A percentile compares a stretch with the other conserved stretches of the same genome.
phyloP scores from a whole-genome alignment of 192 early-diverging fungal genomes.

The Piromyces finnis region DNA sequence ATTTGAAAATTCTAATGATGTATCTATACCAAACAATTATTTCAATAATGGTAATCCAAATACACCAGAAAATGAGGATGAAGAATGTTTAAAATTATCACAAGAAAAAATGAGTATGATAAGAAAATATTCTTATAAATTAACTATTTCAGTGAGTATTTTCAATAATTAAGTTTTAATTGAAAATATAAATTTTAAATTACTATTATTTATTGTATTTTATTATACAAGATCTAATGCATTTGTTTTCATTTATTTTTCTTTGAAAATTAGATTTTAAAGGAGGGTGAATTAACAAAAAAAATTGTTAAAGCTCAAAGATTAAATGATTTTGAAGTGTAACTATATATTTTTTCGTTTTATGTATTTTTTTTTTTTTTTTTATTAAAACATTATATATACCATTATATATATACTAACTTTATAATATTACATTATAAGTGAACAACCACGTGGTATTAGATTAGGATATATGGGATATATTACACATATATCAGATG shows the following conservation, averaged over 20 bases:
- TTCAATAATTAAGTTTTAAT: no score
- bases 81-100: background rate
- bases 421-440: no score
- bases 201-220: no score
- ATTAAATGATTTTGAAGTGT: conserved; percentile 66
- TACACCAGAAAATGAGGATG: background rate
- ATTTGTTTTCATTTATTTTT: no score
- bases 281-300: conserved; percentile 68
- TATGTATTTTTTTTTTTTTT: background rate
- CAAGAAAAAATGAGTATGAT: conserved; percentile 23
- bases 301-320: conserved; percentile 76
- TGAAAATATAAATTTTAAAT: no score
- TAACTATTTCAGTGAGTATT: conserved; percentile 22
- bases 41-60: background rate
- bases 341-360: conserved; percentile 3
- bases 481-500: conserved; percentile 90
- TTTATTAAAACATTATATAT: background rate
- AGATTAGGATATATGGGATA: conserved; percentile 98
- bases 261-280: conserved; percentile 37
- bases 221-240: no score
- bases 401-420: no score
- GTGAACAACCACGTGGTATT: conserved; percentile 67
- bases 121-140: conserved; percentile 16
- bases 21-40: conserved; percentile 2
- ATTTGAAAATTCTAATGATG: background rate